Evolutionary conservation across 176 grass and related monocot species (phyloP), one percentile per base, ranked within the genome.

Genomic region (Ensete glaucum): DNA sequence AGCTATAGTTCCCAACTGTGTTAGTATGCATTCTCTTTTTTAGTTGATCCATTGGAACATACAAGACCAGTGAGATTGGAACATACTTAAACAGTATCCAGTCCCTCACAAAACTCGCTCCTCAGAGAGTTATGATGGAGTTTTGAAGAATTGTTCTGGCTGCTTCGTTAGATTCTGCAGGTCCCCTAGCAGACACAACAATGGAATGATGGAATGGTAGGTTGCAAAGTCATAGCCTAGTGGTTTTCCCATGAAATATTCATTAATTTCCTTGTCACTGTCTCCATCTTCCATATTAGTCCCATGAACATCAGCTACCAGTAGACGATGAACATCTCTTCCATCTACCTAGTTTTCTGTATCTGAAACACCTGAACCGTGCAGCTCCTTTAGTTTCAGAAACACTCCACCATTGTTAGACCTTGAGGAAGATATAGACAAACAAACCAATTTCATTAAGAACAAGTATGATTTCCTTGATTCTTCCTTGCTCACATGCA

Each of bases 401-500:
- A 84, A 72, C 17, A 19, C 77, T 67, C 74, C 73, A 57, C 64
- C 76, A 56, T 22, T 81, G 43, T 52, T 80, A 64, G 64, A 82
- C 79, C 77, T 75, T 59, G 69, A 77, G 34, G 84, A 87, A 64
- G 89, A 85, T 78, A 77, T 53, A 78, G 54, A 81, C 75, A 87
- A 81, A 73, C 72, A 73, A 68, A 68, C 82, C 80, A 55, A 96
- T 81, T 83, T 96, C 89, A 84, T 81, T 83, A 78, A 96, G 83
- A 62, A 92, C 85, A 76, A 82, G 77, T 50, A 96, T 75, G 73
- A 86, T 79, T 76, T 92, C 89, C 72, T 81, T 56, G 22, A 92
- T 88, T 81, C 79, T 89, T 64, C 89, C 92, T 84, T 92, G 80
- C 70, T 96, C 85, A 71, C 89, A 96, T 55, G 92, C 89, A 71